phyloP scores from a whole-genome alignment of 768 basidiomycete genomes.

The Leccinum arenicola region DNA sequence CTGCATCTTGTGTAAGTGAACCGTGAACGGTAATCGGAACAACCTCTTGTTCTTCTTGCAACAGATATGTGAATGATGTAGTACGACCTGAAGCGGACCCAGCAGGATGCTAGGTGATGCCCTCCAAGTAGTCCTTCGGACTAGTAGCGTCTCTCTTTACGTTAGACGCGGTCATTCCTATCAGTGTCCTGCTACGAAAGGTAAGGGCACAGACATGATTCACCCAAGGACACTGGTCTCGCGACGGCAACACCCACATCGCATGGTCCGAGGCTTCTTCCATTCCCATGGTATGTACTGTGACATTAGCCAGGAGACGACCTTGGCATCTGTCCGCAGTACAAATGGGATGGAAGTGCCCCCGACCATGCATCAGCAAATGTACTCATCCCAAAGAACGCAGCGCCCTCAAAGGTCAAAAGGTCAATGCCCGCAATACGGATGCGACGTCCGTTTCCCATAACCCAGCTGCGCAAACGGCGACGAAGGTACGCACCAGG shows the following conservation, averaged over 20 bases:
- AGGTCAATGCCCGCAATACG: not conserved
- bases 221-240: slow-evolving; percentile 19
- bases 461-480: slow-evolving; percentile 15
- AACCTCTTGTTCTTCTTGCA: slow-evolving; percentile 1
- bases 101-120: not conserved
- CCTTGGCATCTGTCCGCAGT: slow-evolving; percentile 29
- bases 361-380: slow-evolving; percentile 34
- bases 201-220: not conserved
- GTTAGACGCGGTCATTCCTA: not conserved
- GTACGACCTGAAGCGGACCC: not conserved
- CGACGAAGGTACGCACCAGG: slow-evolving; percentile 17
- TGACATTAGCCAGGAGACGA: slow-evolving; percentile 27
- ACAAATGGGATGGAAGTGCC: slow-evolving; percentile 38
- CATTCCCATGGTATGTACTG: slow-evolving; percentile 58
- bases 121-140: slow-evolving; percentile 8
- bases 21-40: not conserved
- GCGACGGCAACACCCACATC: slow-evolving; percentile 23
- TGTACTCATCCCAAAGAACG: slow-evolving; percentile 20
- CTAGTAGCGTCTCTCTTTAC: not conserved
- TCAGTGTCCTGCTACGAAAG: not conserved
- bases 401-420: slow-evolving; percentile 12
- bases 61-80: slow-evolving; percentile 1
- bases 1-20: slow-evolving; percentile 9
- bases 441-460: slow-evolving; percentile 7
- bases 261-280: slow-evolving; percentile 46